Evolutionary conservation across 2,329 filamentous ascomycete species (phyloP), one percentile per base, ranked within the genome.

Genomic region (Fusarium pseudocircinatum): DNA sequence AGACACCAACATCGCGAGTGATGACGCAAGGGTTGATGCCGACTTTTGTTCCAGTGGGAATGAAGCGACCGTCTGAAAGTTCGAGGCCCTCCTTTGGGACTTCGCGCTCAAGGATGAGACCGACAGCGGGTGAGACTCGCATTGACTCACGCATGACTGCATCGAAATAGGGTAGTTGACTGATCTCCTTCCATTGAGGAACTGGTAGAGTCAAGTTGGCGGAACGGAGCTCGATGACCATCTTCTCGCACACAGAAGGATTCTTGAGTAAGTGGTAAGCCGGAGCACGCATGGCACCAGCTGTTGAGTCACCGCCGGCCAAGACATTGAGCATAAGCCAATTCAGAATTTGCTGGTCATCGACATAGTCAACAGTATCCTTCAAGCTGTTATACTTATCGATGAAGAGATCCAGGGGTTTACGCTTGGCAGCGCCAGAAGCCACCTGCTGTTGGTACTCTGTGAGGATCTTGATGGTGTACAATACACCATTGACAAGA

Each of bases 281-380:
- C 2, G 75, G 61, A 0, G 74, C 65, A 4, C 72, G 58, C 53
- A 77, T 73, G 0, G 74, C 68, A 39, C 75, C 75, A 16, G 74
- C 74, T 0, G 72, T 77, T 0, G 74, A 75, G 18, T 76, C 74
- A 11, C 72, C 73, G 0, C 74, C 74, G 2, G 74, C 72, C 13
- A 77, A 44, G 1, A 77, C 68, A 7, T 76, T 76, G 4, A 76
- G 60, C 47, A 76, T 72, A 12, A 77, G 57, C 64, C 75, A 77
- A 9, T 76, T 75, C 28, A 72, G 60, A 0, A 76, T 60, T 34
- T 75, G 74, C 0, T 67, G 50, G 3, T 76, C 74, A 24, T 75
- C 70, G 4, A 74, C 74, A 22, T 40, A 62, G 9, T 75, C 69
- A 7, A 70, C 50, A 1, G 70, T 75, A 7, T 75, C 72, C 8